Evolutionary conservation across 2,329 filamentous ascomycete species (phyloP), one percentile per base, ranked within the genome.

Genomic region (Fusarium pseudocircinatum): DNA sequence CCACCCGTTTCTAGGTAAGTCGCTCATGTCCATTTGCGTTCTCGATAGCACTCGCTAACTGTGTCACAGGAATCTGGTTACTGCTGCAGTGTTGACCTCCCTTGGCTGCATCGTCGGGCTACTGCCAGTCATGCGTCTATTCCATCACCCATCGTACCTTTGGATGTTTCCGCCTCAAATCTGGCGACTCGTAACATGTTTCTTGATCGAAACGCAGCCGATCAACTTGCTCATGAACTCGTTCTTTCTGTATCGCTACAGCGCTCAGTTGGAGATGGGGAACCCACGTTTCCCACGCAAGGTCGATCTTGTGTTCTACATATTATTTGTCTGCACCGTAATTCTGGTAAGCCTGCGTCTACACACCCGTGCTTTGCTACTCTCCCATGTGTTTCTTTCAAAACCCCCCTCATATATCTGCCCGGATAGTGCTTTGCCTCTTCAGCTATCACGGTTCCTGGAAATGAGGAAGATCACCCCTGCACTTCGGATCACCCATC

Each of bases 391-490:
- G 56, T 53, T 30, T 53, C 49, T 61, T 56, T 59, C 61, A 64
- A 72, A 66, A 36, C 81, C 16, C 84, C 63, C 83, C 87, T 89
- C 87, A 85, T 86, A 87, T 91, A 93, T 93, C 92, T 94, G 92
- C 92, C 92, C 92, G 92, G 88, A 90, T 92, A 93, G 92, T 87
- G 86, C 80, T 79, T 72, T 83, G 84, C 88, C 84, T 82, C 82
- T 79, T 88, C 92, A 90, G 86, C 91, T 93, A 91, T 92, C 88
- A 86, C 92, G 92, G 92, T 94, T 94, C 92, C 92, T 94, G 91
- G 86, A 93, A 91, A 84, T 86, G 92, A 94, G 92, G 92, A 87
- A 94, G 91, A 94, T 89, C 86, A 89, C 90, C 92, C 91, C 88
- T 90, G 86, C 88, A 88, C 86, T 86, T 87, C 81, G 77, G 79